Evolutionary conservation across 805 yeast species (phyloP), one percentile per base, ranked within the genome.

Genomic region (Kluyveromyces lactis): DNA sequence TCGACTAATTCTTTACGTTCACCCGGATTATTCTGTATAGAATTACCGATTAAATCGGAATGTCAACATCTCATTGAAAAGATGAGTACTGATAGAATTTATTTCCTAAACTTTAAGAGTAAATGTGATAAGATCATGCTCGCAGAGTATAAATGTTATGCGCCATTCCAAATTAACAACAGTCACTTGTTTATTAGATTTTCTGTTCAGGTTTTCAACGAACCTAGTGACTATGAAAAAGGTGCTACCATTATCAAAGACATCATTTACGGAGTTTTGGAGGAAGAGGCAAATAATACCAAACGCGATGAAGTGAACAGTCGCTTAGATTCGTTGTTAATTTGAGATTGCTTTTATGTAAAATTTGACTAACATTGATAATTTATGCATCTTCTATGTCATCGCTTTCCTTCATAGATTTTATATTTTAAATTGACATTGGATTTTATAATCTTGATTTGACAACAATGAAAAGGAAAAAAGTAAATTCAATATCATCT

Each of bases 151-250:
- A 66, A 68, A n/a, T 71, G 80, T 0, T 73, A 60, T 49, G 63
- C 75, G 23, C 83, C 77, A 4, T 45, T 69, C 24, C 53, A 50
- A 2, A 46, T 56, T 32, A 77, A 74, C 50, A 61, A 68, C 26
- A 70, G 61, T 2, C 47, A 48, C 23, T 32, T 68, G 21, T 71
- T 62, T 58, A 58, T 64, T 18, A 67, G 90, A 44, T 72, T 77
- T 45, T 71, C 80, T 40, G 78, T 78, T 18, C 82, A 77, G 49
- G 58, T 77, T 7, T 81, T 77, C 55, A 72, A 75, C 44, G 81
- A 77, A 33, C 46, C 72, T 12, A 60, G 60, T 4, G 87, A 81
- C 48, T 79, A 67, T 53, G 61, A 63, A 23, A 55, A 59, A 35
- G 80, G 76, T 3, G 64, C 71, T 18, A 61, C 64, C 15, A 58